Base-by-base conservation (phyloP, 2,329 filamentous ascomycete species). In the Tetracladium maxilliforme region DNA sequence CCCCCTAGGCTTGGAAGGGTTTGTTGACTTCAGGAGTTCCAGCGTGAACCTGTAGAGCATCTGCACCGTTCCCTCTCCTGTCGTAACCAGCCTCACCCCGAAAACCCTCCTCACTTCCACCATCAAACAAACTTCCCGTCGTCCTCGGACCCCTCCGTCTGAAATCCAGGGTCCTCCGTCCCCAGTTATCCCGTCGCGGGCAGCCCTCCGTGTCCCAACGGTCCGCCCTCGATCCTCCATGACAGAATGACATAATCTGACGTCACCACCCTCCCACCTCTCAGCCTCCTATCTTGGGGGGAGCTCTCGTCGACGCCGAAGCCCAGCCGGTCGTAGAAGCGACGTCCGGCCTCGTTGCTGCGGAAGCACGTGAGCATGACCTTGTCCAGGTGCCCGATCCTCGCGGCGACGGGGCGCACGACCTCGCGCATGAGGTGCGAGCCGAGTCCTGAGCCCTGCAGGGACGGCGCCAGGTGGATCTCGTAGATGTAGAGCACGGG, bases 401-500 rank as follows among this genome's bases (percentile, higher is more conserved):
- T 58, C 13, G 46, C 33, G 6, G 67, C 76, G 5, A 72, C 53
- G 5, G 43, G 42, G 23, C 64, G 59, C 6, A 69, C 58, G 30
- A 68, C 50, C 3, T 46, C n/a, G n/a, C n/a, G 40, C 54, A 86
- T 68, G 19, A 86, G 53, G 9, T 59, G 48, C 9, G 42, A 54
- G 2, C 71, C 76, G 3, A 86, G 50, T 0, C 78, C 76, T 33
- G 45, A 68, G 52, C 72, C 61, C 35, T 67, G 64, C 5, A 78
- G 43, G 2, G 54, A 48, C 2, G 58, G 49, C 19, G 55, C 48
- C 4, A 86, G 59, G 41, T 87, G 79, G 18, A 87, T 69, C 49
- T 87, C 79, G 44, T 84, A 87, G 45, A 79, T 74, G 46, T 84
- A 87, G 12, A 83, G 43, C 3, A 84, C 77, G 0, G 70, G 57